Conservation (phyloP, 2,329 filamentous ascomycete species). For the Helotiales sp. region DNA sequence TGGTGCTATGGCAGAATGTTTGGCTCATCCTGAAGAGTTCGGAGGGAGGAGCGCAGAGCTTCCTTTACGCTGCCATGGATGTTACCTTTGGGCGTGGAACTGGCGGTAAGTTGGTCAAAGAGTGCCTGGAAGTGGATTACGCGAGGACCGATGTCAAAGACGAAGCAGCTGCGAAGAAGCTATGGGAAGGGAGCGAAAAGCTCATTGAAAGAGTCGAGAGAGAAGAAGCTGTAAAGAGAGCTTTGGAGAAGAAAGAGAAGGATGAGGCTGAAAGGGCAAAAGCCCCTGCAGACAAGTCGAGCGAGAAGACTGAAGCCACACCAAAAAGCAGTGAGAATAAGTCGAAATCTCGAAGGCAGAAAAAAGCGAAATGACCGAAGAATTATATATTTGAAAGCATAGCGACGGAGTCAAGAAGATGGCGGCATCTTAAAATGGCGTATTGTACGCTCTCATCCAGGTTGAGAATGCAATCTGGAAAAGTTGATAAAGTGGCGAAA, state of each 20-base stretch:
- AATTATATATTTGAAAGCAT: slow-evolving; percentile 6
- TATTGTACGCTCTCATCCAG: not conserved
- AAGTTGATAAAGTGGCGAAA: too few relatives aligned
- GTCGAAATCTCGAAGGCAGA: slow-evolving; percentile 31
- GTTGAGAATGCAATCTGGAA: too few relatives aligned
- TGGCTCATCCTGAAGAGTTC: slow-evolving; percentile 90
- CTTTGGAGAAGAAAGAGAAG: slow-evolving; percentile 39
- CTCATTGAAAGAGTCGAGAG: slow-evolving; percentile 82
- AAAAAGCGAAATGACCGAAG: slow-evolving; percentile 27
- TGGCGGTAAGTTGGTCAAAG: slow-evolving; percentile 79
- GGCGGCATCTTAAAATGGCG: too few relatives aligned
- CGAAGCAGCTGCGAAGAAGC: slow-evolving; percentile 75
- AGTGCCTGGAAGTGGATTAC: slow-evolving; percentile 77
- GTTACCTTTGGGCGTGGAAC: slow-evolving; percentile 60
- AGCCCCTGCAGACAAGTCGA: slow-evolving; percentile 16
- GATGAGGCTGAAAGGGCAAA: slow-evolving; percentile 35
- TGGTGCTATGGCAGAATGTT: slow-evolving; percentile 75
- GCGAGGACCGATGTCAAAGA: slow-evolving; percentile 73
- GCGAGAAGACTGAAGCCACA: slow-evolving; percentile 36
- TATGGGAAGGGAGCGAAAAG: slow-evolving; percentile 88
- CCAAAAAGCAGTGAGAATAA: slow-evolving; percentile 28
- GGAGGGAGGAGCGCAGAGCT: slow-evolving; percentile 79
- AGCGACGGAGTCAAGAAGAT: slow-evolving; percentile 11
- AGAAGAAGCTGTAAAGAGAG: slow-evolving; percentile 62
- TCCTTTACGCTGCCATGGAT: slow-evolving; percentile 86